Percentiles rank a stretch among this genome's conserved stretches.
Evolutionary conservation across 164 flowering plant genomes (phyloP).

Genomic region (Aristolochia californica): DNA sequence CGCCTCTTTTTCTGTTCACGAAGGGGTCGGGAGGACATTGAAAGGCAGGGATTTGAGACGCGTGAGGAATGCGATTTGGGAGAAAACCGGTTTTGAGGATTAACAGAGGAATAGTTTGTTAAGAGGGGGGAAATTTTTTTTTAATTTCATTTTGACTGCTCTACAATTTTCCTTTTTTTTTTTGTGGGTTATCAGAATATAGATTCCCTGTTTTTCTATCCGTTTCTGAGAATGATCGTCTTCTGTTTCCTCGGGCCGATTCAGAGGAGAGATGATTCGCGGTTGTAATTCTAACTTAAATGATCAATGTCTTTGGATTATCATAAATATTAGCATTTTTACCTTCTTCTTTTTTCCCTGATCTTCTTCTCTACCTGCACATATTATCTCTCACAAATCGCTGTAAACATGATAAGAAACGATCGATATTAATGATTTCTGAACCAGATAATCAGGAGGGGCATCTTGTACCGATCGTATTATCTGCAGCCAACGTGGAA

Average conservation of each 20-base stretch:
- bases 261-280: not conserved
- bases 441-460: too few relatives aligned
- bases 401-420: too few relatives aligned
- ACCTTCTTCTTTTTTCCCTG: too few relatives aligned
- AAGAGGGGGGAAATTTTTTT: not conserved
- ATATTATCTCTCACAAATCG: too few relatives aligned
- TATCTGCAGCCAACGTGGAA: too few relatives aligned
- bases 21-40: constrained; percentile 24
- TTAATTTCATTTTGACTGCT: not conserved
- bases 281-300: not conserved
- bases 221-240: not conserved
- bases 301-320: too few relatives aligned
- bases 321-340: too few relatives aligned
- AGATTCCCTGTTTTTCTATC: not conserved
- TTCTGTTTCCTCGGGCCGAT: not conserved
- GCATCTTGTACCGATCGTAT: too few relatives aligned
- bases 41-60: constrained; percentile 28
- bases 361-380: too few relatives aligned
- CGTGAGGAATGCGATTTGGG: constrained; percentile 27
- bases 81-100: constrained; percentile 23
- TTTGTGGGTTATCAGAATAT: not conserved
- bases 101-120: not conserved
- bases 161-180: not conserved
- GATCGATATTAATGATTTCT: too few relatives aligned
- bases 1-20: constrained; percentile 23